Conservation (phyloP, 768 basidiomycete genomes). For the Naganishia vishniacii region DNA sequence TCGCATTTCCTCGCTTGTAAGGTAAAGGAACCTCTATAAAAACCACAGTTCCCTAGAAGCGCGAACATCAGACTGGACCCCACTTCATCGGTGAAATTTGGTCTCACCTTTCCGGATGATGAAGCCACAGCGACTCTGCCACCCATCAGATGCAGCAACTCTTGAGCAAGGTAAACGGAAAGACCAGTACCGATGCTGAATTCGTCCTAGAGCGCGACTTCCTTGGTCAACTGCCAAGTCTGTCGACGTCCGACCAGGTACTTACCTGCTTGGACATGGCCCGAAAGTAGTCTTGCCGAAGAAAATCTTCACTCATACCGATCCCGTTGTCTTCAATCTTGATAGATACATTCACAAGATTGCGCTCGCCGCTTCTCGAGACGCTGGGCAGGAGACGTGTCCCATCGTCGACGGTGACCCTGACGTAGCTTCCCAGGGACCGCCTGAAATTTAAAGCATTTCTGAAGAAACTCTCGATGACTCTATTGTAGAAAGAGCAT, state of each 20-base stretch:
- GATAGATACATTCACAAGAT: not conserved
- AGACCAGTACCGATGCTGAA: constrained; percentile 11
- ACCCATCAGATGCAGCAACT: constrained; percentile 3
- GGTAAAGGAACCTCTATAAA: constrained; percentile 2
- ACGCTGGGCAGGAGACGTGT: not conserved
- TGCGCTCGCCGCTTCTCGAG: not conserved
- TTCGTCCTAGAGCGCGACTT: not conserved
- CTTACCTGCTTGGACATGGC: constrained; percentile 9
- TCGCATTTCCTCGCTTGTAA: not conserved
- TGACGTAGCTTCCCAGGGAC: not conserved
- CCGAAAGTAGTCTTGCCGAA: constrained; percentile 7
- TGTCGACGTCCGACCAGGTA: too few species aligned
- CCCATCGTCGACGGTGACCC: constrained; percentile 1
- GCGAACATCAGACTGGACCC: too few species aligned
- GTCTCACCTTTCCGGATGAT: not conserved
- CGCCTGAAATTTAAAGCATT: constrained; percentile 8
- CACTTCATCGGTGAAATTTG: too few species aligned
- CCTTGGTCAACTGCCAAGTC: too few species aligned
- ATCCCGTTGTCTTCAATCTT: constrained; percentile 3
- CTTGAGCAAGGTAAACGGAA: constrained; percentile 4
- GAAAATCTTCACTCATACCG: not conserved
- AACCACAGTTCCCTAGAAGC: constrained; percentile 1
- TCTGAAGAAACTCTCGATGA: constrained; percentile 14
- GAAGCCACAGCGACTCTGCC: constrained; percentile 1
- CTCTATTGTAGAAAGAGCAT: not conserved